A percentile compares a stretch with the other conserved stretches of the same genome.
These are phyloP conservation scores for Nemania serpens DNA, from an alignment of 2,329 filamentous ascomycete species.

Conservation along the genomic window DNA sequence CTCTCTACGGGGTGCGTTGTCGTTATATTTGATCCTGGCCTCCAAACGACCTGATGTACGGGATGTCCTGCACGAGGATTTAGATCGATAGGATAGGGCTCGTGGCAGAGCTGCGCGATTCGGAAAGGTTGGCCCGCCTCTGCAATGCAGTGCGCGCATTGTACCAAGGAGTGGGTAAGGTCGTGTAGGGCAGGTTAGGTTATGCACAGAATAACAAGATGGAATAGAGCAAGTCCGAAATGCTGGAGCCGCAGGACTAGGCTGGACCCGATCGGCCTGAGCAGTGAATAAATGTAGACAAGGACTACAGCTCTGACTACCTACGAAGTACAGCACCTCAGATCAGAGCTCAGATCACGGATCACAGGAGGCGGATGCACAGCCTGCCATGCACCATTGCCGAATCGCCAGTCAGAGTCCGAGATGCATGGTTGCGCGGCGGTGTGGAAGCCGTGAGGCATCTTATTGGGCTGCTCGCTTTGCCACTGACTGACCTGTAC, in stretches of 20 bases:
- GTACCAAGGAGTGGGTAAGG: too few relatives aligned
- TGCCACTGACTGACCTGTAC: constrained; percentile 3
- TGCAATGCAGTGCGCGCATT: too few relatives aligned
- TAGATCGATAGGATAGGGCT: background rate
- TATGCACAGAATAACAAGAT: too few relatives aligned
- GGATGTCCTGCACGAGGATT: background rate
- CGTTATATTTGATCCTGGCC: background rate
- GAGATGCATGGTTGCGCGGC: constrained; percentile 17
- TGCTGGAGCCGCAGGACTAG: background rate
- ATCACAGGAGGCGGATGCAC: background rate
- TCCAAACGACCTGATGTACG: background rate
- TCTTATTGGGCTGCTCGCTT: background rate
- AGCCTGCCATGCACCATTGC: constrained; percentile 16
- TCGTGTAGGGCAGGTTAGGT: too few relatives aligned
- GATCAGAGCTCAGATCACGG: too few relatives aligned
- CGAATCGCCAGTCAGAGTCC: constrained; percentile 7
- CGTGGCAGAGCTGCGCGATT: constrained; percentile 26
- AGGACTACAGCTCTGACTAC: too few relatives aligned
- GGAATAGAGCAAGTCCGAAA: too few relatives aligned
- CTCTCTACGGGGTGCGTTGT: too few relatives aligned
- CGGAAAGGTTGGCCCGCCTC: constrained; percentile 27
- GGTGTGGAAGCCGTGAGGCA: constrained; percentile 4
- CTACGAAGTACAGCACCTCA: too few relatives aligned
- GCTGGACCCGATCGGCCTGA: background rate
- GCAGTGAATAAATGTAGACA: too few relatives aligned